Percentiles rank a stretch among this genome's conserved stretches.
phyloP scores from a whole-genome alignment of 352 stramenopile species.

The Saprolegnia diclina region DNA sequence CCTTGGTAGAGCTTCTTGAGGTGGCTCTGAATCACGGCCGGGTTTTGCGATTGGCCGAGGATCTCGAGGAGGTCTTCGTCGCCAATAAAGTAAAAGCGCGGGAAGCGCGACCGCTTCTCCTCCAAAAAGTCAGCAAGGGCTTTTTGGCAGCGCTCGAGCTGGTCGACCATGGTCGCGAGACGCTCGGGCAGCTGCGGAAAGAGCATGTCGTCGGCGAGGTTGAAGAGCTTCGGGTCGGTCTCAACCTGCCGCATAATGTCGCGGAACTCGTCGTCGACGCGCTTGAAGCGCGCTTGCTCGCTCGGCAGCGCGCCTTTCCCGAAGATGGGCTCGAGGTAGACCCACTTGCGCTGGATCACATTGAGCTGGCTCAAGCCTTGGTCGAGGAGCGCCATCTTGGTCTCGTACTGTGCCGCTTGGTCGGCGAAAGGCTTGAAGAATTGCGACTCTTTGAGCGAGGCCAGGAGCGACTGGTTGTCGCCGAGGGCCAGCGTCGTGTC shows the following conservation, averaged over 20 bases:
- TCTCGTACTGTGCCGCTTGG: slow-evolving; percentile 85
- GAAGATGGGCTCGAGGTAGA: slow-evolving; percentile 97
- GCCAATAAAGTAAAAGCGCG: slow-evolving; percentile 96
- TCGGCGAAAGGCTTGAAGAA: slow-evolving; percentile 95
- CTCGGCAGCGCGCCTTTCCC: slow-evolving; percentile 87
- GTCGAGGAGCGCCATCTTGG: slow-evolving; percentile 84
- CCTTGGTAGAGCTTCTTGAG: slow-evolving; percentile 96
- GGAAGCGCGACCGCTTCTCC: slow-evolving; percentile 88
- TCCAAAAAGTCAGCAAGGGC: slow-evolving; percentile 93
- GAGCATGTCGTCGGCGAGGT: slow-evolving; percentile 85
- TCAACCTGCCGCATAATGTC: slow-evolving; percentile 90
- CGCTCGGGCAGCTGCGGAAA: slow-evolving; percentile 82
- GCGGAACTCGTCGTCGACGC: slow-evolving; percentile 92
- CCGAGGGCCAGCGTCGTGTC: slow-evolving; percentile 91
- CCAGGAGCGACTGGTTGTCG: slow-evolving; percentile 93
- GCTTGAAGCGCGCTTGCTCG: slow-evolving; percentile 86
- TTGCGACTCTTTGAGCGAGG: slow-evolving; percentile 92
- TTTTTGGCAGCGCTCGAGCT: slow-evolving; percentile 93
- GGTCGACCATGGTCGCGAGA: slow-evolving; percentile 84
- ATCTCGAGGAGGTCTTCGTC: slow-evolving; percentile 96
- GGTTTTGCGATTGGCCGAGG: slow-evolving; percentile 90
- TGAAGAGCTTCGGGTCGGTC: slow-evolving; percentile 88
- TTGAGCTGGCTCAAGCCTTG: slow-evolving; percentile 81
- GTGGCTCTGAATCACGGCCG: slow-evolving; percentile 90
- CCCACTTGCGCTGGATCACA: slow-evolving; percentile 93